Percentiles rank a stretch among this genome's conserved stretches.
Evolutionary conservation across 148 eudicot genomes (phyloP).

Genomic region (Cornus controversa): DNA sequence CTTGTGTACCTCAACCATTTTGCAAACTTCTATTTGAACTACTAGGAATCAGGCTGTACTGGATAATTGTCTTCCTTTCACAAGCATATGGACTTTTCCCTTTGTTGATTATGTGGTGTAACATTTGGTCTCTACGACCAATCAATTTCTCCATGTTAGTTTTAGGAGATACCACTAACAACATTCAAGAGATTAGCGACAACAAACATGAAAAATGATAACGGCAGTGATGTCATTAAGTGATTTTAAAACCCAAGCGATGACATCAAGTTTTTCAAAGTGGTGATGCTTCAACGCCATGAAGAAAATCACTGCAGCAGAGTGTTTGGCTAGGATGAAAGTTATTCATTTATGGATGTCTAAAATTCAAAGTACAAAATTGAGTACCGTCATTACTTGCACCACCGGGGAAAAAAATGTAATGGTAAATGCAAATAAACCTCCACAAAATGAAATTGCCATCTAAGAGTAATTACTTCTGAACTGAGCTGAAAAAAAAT

Average conservation of each 20-base stretch:
- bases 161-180: background rate
- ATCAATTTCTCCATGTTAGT: background rate
- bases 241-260: background rate
- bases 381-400: background rate
- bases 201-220: background rate
- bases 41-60: background rate
- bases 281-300: conserved; percentile 5
- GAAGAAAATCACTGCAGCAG: background rate
- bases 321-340: background rate
- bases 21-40: background rate
- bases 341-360: background rate
- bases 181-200: background rate
- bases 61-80: background rate
- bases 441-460: background rate
- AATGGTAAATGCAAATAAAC: background rate
- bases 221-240: background rate
- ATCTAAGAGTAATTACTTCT: background rate
- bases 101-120: background rate
- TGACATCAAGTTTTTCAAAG: background rate
- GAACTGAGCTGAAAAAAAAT: background rate
- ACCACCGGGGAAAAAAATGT: background rate
- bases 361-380: conserved; percentile 1
- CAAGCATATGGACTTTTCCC: background rate
- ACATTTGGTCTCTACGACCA: background rate
- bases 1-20: background rate